Conservation (phyloP, 2,329 filamentous ascomycete species). For the Whalleya microplaca region DNA sequence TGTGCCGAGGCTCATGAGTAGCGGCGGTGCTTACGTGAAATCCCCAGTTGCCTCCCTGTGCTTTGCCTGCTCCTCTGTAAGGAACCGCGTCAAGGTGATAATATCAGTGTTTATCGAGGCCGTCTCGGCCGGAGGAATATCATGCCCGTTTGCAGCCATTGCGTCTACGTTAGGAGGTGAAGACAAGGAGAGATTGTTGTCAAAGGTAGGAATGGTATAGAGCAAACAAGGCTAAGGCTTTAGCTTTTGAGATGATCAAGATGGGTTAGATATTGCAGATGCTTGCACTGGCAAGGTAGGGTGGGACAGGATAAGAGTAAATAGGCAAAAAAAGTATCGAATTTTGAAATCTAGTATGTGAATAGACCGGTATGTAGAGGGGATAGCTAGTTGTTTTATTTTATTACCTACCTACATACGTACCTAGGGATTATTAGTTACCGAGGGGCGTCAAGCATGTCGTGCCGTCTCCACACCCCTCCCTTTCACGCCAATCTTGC, state of each 20-base stretch:
- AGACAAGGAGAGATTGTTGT: neutral
- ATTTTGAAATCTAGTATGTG: neutral
- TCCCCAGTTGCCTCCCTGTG: slow-evolving; percentile 95
- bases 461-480: neutral
- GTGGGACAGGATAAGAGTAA: neutral
- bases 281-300: neutral
- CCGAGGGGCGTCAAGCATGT: too few relatives aligned
- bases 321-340: neutral
- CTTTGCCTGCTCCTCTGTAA: slow-evolving; percentile 94
- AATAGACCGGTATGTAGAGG: too few relatives aligned
- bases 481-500: neutral
- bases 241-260: too few relatives aligned
- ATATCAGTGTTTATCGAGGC: slow-evolving; percentile 96
- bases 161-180: slow-evolving; percentile 3
- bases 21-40: slow-evolving; percentile 75
- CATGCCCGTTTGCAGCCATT: slow-evolving; percentile 34
- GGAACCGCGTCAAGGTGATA: slow-evolving; percentile 89
- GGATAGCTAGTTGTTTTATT: too few relatives aligned
- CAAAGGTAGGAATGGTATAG: slow-evolving; percentile 1
- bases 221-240: too few relatives aligned
- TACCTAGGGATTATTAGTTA: too few relatives aligned
- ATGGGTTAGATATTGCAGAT: neutral
- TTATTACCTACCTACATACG: too few relatives aligned
- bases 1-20: neutral
- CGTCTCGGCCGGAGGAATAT: slow-evolving; percentile 49